These are phyloP conservation scores for Boletus putidus DNA, from an alignment of 1,284 basidiomycete species.

Conservation along the genomic window DNA sequence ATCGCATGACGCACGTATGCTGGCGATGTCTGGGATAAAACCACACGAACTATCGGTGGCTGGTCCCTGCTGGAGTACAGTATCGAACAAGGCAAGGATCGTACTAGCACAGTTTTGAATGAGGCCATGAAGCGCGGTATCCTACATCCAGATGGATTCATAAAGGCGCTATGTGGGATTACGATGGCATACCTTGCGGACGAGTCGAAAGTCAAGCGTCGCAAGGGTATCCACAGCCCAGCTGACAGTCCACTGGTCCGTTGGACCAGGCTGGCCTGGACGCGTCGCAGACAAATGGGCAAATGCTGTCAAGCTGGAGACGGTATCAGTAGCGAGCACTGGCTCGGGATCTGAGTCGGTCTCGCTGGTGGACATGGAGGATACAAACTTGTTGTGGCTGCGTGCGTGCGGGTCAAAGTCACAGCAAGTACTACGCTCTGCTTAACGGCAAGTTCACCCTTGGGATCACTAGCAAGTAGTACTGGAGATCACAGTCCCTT, in stretches of 20 bases:
- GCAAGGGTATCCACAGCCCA: slow-evolving; percentile 31
- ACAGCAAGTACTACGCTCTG: neutral
- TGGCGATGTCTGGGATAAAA: slow-evolving; percentile 27
- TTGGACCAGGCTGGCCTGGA: neutral
- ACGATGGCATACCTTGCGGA: slow-evolving; percentile 31
- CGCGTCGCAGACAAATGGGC: slow-evolving; percentile 21
- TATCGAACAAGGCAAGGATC: slow-evolving; percentile 41
- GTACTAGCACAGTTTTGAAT: slow-evolving; percentile 41
- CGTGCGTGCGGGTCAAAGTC: neutral
- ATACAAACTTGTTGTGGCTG: neutral
- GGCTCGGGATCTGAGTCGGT: slow-evolving; percentile 46
- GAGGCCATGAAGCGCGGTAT: slow-evolving; percentile 36
- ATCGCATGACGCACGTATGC: slow-evolving; percentile 26
- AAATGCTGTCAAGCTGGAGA: slow-evolving; percentile 24
- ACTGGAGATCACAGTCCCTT: slow-evolving; percentile 48
- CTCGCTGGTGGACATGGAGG: slow-evolving; percentile 40
- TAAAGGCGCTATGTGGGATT: neutral
- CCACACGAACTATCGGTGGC: slow-evolving; percentile 1
- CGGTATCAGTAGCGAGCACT: slow-evolving; percentile 12
- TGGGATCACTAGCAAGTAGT: neutral
- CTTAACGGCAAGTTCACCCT: neutral
- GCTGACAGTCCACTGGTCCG: slow-evolving; percentile 17
- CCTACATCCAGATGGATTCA: slow-evolving; percentile 30
- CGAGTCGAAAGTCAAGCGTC: slow-evolving; percentile 33
- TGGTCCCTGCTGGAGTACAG: slow-evolving; percentile 22